Conservation (phyloP, 768 basidiomycete species). For the Gymnopilus junonius region DNA sequence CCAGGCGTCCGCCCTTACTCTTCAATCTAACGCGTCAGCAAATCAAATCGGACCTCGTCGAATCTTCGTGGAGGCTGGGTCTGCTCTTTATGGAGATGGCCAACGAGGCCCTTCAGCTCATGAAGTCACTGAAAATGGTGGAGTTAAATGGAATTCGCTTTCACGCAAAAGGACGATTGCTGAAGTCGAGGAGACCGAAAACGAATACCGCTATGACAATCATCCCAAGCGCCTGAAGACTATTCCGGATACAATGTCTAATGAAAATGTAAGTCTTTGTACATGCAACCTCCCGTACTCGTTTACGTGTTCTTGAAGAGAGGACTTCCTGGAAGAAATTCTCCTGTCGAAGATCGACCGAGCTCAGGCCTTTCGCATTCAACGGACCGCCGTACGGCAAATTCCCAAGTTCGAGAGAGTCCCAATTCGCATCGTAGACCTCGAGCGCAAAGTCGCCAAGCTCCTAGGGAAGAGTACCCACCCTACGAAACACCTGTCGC, state of each 20-base stretch:
- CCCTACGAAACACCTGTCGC: neutral
- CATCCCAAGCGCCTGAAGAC: conserved; percentile 22
- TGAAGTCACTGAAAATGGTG: conserved; percentile 20
- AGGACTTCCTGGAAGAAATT: neutral
- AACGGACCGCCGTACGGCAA: neutral
- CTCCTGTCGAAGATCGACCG: conserved; percentile 13
- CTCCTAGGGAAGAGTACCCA: neutral
- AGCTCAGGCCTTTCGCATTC: conserved; percentile 21
- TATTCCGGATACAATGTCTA: conserved; percentile 1
- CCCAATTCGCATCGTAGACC: neutral
- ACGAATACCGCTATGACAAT: conserved; percentile 7
- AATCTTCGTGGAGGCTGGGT: neutral
- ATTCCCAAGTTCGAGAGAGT: neutral
- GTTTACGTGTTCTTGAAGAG: neutral
- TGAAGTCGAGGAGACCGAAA: conserved; percentile 16
- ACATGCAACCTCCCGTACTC: neutral
- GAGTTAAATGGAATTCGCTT: conserved; percentile 5
- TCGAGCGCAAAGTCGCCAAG: neutral
- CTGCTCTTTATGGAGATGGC: neutral
- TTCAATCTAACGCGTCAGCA: neutral
- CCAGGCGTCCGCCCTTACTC: neutral
- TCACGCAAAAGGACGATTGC: conserved; percentile 16
- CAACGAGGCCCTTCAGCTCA: conserved; percentile 2
- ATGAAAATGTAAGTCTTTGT: neutral
- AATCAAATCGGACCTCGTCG: conserved; percentile 13